Evolutionary conservation across 176 grass and related monocot genomes (phyloP), one percentile per base, ranked within the genome.

Genomic region (Coix lacrymajobi): DNA sequence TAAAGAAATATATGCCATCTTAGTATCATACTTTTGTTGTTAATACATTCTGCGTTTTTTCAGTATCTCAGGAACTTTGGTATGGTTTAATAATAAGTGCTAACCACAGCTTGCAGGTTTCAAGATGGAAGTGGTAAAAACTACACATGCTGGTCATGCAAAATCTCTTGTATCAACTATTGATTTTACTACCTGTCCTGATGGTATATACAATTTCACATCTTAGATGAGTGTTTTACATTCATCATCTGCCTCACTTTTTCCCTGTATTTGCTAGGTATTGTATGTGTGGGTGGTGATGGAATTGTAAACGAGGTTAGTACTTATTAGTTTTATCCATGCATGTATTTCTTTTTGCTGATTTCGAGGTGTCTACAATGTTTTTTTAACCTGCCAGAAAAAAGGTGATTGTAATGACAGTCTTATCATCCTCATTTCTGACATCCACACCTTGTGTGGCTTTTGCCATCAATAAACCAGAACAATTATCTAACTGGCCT

Each of bases 241-340:
- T 75, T 36, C 68, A 87, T 63, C 60, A 83, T 83, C 25, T 79
- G 22, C 75, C 65, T 90, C 24, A 86, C 11, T 4, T 90, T 90
- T 89, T 61, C 10, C 24, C 14, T 75, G 12, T 62, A 46, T 66
- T 68, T 80, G 28, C 45, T 96, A 99, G 97, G 97, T 80, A 96
- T 99, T 89, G 89, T 99, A 85, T 99, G 97, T 66, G 85, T 99
- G 32, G 97, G 97, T 73, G 97, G 97, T 8, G 97, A 99, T 94
- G 97, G 97, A 81, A 94, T 99, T 88, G 87, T 99, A 71, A 99
- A 99, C 32, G 97, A 99, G 97, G 96, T 98, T 76, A 88, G 87
- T 90, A 15, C 49, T 22, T 89, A 79, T 75, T 48, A 62, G 46
- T 79, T 79, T 37, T 33, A 17, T 79, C 28, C 60, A 62, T 40